Percentiles rank a stretch among this genome's conserved stretches.
Conservation (phyloP, 1,284 basidiomycete genomes). For the Rhodotorula sp. region DNA sequence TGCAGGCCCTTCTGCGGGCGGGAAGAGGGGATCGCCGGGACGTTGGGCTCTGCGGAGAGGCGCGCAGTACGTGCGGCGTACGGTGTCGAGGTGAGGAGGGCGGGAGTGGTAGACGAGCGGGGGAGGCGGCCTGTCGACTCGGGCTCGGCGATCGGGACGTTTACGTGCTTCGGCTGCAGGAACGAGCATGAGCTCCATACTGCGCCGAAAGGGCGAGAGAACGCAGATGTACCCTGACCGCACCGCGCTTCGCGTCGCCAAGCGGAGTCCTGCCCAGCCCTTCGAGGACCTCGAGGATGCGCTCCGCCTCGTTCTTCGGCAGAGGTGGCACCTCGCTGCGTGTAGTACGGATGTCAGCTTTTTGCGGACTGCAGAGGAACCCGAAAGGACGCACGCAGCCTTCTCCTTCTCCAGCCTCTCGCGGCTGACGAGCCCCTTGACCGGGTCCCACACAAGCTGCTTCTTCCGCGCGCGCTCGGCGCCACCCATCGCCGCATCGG, state of each 20-base stretch:
- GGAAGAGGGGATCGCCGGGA: background rate
- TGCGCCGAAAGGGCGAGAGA: too few relatives aligned
- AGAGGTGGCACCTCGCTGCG: constrained; percentile 41
- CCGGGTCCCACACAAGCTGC: constrained; percentile 45
- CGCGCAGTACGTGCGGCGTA: constrained; percentile 14
- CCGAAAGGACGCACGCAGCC: constrained; percentile 9
- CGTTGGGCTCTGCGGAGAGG: background rate
- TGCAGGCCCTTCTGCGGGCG: constrained; percentile 26
- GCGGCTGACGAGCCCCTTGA: constrained; percentile 36
- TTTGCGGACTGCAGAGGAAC: background rate
- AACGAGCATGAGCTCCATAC: background rate
- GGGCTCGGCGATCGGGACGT: constrained; percentile 13
- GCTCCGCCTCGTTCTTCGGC: constrained; percentile 53
- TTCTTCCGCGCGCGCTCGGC: constrained; percentile 39
- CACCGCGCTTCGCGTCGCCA: constrained; percentile 41
- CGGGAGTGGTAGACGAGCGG: constrained; percentile 8
- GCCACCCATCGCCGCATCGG: background rate
- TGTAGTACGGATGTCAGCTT: background rate
- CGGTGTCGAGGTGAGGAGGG: background rate
- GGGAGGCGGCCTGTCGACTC: background rate
- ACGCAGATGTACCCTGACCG: constrained; percentile 5
- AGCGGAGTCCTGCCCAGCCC: constrained; percentile 49
- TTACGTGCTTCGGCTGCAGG: constrained; percentile 27
- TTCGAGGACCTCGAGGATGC: constrained; percentile 52
- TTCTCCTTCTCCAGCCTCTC: constrained; percentile 39